Percentiles rank a stretch among this genome's conserved stretches.
Conservation (phyloP, 345 rosid species). For the Brassica incana region DNA sequence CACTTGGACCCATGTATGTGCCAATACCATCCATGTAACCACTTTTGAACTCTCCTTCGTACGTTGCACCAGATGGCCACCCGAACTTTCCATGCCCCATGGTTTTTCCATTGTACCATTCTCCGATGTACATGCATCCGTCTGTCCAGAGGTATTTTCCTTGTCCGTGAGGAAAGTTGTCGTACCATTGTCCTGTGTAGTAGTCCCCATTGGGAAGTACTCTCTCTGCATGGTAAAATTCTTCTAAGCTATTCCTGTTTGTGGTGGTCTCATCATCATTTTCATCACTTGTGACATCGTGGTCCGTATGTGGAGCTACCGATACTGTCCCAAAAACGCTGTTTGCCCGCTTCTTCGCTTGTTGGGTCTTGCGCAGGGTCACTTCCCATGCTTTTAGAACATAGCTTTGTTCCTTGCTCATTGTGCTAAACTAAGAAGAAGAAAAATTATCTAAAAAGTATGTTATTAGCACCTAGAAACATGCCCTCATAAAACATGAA, state of each 20-base stretch:
- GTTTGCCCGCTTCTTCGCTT: slow-evolving; percentile 83
- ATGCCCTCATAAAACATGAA: not conserved
- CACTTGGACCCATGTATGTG: not conserved
- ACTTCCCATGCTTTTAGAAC: slow-evolving; percentile 93
- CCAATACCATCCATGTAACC: not conserved
- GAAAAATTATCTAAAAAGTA: slow-evolving; percentile 11
- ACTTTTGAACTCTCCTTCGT: not conserved
- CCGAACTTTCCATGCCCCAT: not conserved
- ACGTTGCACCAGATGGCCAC: not conserved
- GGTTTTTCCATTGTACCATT: not conserved
- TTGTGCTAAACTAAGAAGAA: slow-evolving; percentile 23
- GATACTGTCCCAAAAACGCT: not conserved
- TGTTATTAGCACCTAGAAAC: not conserved
- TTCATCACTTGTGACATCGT: not conserved
- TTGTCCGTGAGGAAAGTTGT: not conserved
- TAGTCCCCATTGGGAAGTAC: not conserved
- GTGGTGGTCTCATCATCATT: not conserved
- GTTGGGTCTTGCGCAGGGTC: slow-evolving; percentile 87
- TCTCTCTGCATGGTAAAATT: not conserved
- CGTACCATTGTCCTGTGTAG: not conserved
- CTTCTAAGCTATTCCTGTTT: not conserved
- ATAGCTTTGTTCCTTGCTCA: slow-evolving; percentile 74
- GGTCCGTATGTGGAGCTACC: not conserved
- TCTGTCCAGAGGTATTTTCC: not conserved
- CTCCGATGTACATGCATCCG: not conserved